Evolutionary conservation across 73 alveolate species (phyloP).

Genomic region (Paramecium bursaria): DNA sequence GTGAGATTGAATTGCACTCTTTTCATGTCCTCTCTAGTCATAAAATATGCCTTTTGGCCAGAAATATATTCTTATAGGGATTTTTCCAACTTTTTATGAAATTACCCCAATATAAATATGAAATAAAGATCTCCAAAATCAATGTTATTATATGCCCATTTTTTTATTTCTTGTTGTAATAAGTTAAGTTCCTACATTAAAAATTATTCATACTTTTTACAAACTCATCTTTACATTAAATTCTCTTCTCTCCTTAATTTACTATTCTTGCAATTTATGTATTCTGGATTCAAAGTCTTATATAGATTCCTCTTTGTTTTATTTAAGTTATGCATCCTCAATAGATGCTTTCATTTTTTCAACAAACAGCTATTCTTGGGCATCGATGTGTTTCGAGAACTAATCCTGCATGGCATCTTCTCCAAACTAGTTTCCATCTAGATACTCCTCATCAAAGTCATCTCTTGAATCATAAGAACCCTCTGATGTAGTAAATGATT

Average conservation of each 20-base stretch:
- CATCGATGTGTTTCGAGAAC: background rate
- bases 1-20: background rate
- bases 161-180: background rate
- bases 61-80: conserved; percentile 15
- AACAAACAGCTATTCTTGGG: background rate
- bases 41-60: conserved; percentile 39
- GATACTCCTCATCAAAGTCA: conserved; percentile 42
- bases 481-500: conserved; percentile 41
- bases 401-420: conserved; percentile 40
- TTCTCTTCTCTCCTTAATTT: conserved; percentile 27
- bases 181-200: conserved; percentile 25
- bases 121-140: conserved; percentile 58
- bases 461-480: conserved; percentile 38
- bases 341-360: conserved; percentile 7
- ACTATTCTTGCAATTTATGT: background rate
- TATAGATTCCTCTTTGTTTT: conserved; percentile 36
- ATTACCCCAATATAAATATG: conserved; percentile 23
- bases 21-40: conserved; percentile 52
- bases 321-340: background rate
- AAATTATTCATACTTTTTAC: too few species aligned
- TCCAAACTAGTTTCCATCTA: too few species aligned
- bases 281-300: conserved; percentile 6
- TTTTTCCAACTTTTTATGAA: conserved; percentile 8
- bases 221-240: conserved; percentile 28
- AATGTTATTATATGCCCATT: background rate